Evolutionary conservation across 371 early-diverging fungal species (phyloP).

Genomic region (Mortierella sp.): DNA sequence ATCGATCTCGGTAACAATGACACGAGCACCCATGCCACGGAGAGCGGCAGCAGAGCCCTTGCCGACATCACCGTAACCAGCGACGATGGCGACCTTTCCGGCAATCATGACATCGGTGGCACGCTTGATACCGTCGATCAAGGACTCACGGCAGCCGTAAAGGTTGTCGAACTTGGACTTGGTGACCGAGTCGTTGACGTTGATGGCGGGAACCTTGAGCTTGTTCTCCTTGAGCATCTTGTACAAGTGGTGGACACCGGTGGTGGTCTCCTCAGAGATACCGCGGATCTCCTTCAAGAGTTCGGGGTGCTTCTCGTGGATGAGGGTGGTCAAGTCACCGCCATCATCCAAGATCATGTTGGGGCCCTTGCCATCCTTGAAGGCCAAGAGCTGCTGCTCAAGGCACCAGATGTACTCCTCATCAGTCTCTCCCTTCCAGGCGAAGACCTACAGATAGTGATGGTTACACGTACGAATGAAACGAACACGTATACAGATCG

Average conservation of each 20-base stretch:
- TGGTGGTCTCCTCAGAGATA: constrained; percentile 99
- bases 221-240: constrained; percentile 95
- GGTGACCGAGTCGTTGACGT: constrained; percentile 99
- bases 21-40: constrained; percentile 98
- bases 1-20: constrained; percentile 97
- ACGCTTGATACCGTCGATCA: constrained; percentile 99
- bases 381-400: constrained; percentile 91
- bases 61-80: constrained; percentile 99
- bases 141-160: constrained; percentile 99
- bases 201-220: constrained; percentile 98
- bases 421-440: constrained; percentile 96
- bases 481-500: no score
- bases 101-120: constrained; percentile 99
- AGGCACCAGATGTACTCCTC: constrained; percentile 99
- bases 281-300: constrained; percentile 85
- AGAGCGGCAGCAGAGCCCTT: constrained; percentile 99
- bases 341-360: constrained; percentile 99
- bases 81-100: constrained; percentile 98
- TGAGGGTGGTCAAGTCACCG: constrained; percentile 96
- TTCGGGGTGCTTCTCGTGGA: constrained; percentile 97
- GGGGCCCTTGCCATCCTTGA: constrained; percentile 94
- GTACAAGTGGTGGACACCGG: constrained; percentile 99
- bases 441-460: constrained; percentile 58
- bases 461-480: background rate
- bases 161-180: constrained; percentile 99